Conservation (phyloP, 805 yeast genomes). For the Naumovozyma dairenensis region DNA sequence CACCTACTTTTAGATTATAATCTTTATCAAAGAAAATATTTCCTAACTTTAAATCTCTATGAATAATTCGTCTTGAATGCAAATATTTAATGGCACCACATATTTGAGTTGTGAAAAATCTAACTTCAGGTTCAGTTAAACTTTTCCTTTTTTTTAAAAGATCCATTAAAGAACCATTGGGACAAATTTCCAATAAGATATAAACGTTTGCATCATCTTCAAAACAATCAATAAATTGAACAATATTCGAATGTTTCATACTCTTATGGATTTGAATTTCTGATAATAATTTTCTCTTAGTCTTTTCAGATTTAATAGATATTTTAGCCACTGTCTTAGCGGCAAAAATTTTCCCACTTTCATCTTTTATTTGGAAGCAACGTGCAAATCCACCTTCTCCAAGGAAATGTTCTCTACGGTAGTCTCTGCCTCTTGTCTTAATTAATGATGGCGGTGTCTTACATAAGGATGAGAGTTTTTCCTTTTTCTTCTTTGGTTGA, state of each 20-base stretch:
- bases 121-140: constrained; percentile 86
- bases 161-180: constrained; percentile 91
- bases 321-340: constrained; percentile 98
- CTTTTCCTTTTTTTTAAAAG: constrained; percentile 72
- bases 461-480: constrained; percentile 81
- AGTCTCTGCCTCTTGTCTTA: constrained; percentile 82
- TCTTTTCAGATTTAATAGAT: constrained; percentile 82
- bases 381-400: constrained; percentile 99
- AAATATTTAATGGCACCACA: constrained; percentile 89
- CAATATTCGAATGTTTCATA: constrained; percentile 80
- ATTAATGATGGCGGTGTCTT: constrained; percentile 95
- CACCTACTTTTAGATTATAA: constrained; percentile 94
- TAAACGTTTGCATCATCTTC: constrained; percentile 94
- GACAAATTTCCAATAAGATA: constrained; percentile 87
- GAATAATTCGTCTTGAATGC: constrained; percentile 87
- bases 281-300: constrained; percentile 70
- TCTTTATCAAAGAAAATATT: constrained; percentile 89
- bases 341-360: constrained; percentile 77
- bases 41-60: constrained; percentile 92
- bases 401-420: constrained; percentile 77
- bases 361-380: constrained; percentile 93
- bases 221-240: constrained; percentile 89
- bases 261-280: constrained; percentile 93
- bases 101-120: constrained; percentile 82
- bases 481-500: constrained; percentile 62